Base-by-base conservation (phyloP, 345 rosid species). In the Pistacia vera region DNA sequence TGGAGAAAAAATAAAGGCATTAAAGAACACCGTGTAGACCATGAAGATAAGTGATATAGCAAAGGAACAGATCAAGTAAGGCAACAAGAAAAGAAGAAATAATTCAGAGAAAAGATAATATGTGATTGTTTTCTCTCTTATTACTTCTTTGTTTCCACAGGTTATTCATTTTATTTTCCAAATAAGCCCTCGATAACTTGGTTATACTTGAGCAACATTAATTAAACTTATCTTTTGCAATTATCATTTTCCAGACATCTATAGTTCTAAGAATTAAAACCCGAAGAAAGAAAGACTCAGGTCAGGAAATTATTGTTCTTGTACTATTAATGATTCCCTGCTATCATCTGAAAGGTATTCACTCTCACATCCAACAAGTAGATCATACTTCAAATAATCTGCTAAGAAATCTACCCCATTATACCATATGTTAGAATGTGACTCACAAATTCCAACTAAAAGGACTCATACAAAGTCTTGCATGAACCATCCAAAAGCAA, bases 261-360 rank as follows among this genome's bases (percentile, higher is more conserved):
- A 22, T 56, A 30, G 28, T 59, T 25, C 20, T 52, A 33, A 1
- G 12, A 33, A 16, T 20, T 38, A 54, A 33, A 68, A 56, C 59
- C 44, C 48, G 3, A 11, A 12, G 51, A 46, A 38, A 46, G 44
- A n/a, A 71, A 44, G 22, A 41, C 13, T 71, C 54, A 20, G 56
- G 30, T 62, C 60, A 49, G 51, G 76, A 62, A 2, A 73, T 61
- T 41, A 62, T n/a, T 63, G 41, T 36, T 18, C 11, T 13, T 3
- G 55, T 55, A 48, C 68, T 49, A 22, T 68, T 36, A 67, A 62
- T 62, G 20, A 48, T 67, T 67, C 20, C 56, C 38, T 48, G 57
- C 71, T 12, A 18, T 48, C 44, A 48, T 48, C 38, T 13, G 71
- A 48, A 67, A 18, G 20, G 13, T 25, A 11, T n/a, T 16, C 13